Evolutionary conservation across 1,284 basidiomycete genomes (phyloP).

Genomic region (Moesziomyces parantarcticus): DNA sequence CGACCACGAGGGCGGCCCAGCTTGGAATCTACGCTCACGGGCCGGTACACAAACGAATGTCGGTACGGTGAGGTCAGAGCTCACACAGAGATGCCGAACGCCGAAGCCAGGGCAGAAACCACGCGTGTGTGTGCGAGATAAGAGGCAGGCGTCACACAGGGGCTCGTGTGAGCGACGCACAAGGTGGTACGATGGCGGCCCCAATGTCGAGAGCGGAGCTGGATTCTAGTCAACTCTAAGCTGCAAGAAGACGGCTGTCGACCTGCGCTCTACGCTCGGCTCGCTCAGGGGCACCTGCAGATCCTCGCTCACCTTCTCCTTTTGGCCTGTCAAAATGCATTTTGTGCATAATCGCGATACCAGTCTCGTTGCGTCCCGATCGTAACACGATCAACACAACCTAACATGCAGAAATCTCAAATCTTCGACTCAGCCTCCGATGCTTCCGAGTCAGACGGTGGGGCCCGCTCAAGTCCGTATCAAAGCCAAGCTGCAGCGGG

Average conservation of each 20-base stretch:
- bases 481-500: background rate
- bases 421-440: too few species aligned
- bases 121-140: too few species aligned
- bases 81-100: background rate
- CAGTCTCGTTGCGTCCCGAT: too few species aligned
- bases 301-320: background rate
- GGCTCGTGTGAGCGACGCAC: slow-evolving; percentile 13
- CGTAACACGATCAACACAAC: background rate
- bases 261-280: background rate
- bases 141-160: slow-evolving; percentile 9
- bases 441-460: too few species aligned
- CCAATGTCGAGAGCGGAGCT: slow-evolving; percentile 13
- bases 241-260: slow-evolving; percentile 9
- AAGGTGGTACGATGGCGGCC: slow-evolving; percentile 1
- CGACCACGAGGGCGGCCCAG: background rate
- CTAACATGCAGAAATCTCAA: background rate
- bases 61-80: slow-evolving; percentile 2
- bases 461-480: too few species aligned
- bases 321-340: slow-evolving; percentile 23
- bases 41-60: slow-evolving; percentile 2
- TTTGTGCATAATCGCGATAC: slow-evolving; percentile 26
- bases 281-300: slow-evolving; percentile 19
- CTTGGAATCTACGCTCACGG: background rate
- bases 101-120: too few species aligned
- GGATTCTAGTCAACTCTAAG: slow-evolving; percentile 10